phyloP scores from a whole-genome alignment of 352 stramenopile genomes.

The Thalassiosira gravida region DNA sequence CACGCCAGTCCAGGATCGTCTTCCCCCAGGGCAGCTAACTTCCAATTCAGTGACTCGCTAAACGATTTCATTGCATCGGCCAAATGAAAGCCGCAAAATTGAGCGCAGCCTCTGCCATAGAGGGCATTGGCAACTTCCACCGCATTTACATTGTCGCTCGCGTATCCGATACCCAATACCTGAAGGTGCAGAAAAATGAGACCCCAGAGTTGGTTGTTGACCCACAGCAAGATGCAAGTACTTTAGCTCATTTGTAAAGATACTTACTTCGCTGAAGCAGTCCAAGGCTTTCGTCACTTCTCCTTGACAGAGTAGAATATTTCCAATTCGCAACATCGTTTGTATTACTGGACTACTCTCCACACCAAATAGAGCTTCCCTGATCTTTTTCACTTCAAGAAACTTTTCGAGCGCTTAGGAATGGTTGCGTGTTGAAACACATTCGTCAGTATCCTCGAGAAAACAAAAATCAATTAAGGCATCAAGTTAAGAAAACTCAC shows the following conservation, averaged over 20 bases:
- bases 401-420: constrained; percentile 58
- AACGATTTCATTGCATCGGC: constrained; percentile 71
- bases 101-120: constrained; percentile 66
- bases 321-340: constrained; percentile 64
- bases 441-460: too few species aligned
- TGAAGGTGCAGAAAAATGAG: constrained; percentile 5
- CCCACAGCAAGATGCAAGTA: too few species aligned
- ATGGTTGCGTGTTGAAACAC: too few species aligned
- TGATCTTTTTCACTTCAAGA: constrained; percentile 57
- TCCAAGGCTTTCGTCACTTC: constrained; percentile 49
- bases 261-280: constrained; percentile 60
- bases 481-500: constrained; percentile 21
- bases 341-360: constrained; percentile 57
- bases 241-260: too few species aligned
- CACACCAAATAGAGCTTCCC: constrained; percentile 36
- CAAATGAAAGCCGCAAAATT: constrained; percentile 59
- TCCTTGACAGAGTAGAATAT: constrained; percentile 60
- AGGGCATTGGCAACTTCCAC: constrained; percentile 66
- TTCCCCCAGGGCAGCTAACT: constrained; percentile 57
- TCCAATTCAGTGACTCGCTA: constrained; percentile 68
- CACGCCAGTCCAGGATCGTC: constrained; percentile 61
- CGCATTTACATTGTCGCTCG: constrained; percentile 50
- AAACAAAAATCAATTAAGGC: too few species aligned
- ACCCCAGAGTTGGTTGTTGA: background rate
- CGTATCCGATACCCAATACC: constrained; percentile 64